Percentiles rank a stretch among this genome's conserved stretches.
These are phyloP conservation scores for Clarireedia monteithiana DNA, from an alignment of 2,329 filamentous ascomycete species.

Conservation along the genomic window DNA sequence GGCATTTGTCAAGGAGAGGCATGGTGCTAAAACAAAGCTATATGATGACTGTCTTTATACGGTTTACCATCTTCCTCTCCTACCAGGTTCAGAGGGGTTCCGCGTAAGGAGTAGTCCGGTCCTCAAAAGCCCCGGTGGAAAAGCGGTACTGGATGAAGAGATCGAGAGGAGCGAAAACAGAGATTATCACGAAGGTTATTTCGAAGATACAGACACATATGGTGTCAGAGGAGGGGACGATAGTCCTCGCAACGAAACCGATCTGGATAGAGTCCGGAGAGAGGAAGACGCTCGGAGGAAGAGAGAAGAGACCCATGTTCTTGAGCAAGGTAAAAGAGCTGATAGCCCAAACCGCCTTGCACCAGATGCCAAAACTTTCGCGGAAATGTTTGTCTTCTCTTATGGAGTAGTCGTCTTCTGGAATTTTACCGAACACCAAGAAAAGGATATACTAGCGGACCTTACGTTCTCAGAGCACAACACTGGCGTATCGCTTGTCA, in stretches of 20 bases:
- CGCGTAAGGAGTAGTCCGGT: conserved; percentile 84
- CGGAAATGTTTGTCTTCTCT: conserved; percentile 94
- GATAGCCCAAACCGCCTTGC: conserved; percentile 51
- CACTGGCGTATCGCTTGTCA: conserved; percentile 60
- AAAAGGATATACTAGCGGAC: conserved; percentile 93
- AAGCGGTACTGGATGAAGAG: conserved; percentile 86
- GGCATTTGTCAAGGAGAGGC: conserved; percentile 77
- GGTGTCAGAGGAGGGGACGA: conserved; percentile 37
- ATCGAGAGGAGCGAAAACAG: conserved; percentile 88
- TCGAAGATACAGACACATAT: conserved; percentile 61
- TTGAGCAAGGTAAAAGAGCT: conserved; percentile 35
- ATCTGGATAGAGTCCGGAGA: conserved; percentile 27
- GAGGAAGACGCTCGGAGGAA: conserved; percentile 29
- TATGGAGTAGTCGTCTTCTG: conserved; percentile 98
- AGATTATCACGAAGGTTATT: conserved; percentile 87
- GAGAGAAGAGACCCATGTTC: conserved; percentile 29
- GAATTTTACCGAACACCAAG: conserved; percentile 95
- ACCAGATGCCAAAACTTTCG: conserved; percentile 69
- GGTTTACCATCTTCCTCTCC: conserved; percentile 84
- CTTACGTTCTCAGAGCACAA: conserved; percentile 77
- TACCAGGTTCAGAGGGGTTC: conserved; percentile 81
- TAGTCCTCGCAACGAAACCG: conserved; percentile 35
- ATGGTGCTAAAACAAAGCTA: conserved; percentile 87
- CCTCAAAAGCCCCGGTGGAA: conserved; percentile 85
- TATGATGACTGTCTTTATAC: conserved; percentile 97